phyloP scores from a whole-genome alignment of 495 filamentous ascomycete genomes.

The Pseudotulostoma volvatum region DNA sequence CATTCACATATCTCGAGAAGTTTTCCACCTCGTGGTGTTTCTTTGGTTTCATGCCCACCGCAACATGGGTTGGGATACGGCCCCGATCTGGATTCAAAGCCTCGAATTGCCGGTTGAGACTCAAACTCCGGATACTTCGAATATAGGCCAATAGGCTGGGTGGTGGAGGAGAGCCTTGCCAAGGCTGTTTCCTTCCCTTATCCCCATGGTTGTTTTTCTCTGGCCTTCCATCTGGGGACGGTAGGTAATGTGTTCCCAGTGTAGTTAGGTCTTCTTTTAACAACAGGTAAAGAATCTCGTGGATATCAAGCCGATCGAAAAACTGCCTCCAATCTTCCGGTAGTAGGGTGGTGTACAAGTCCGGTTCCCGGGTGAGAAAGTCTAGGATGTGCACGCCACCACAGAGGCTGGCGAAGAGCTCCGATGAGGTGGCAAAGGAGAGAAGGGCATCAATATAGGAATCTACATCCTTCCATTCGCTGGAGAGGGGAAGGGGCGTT shows the following conservation, averaged over 20 bases:
- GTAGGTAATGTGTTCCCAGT: not conserved
- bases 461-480: conserved; percentile 41
- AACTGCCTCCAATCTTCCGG: conserved; percentile 68
- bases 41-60: conserved; percentile 88
- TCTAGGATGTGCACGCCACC: conserved; percentile 92
- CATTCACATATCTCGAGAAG: conserved; percentile 45
- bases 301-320: conserved; percentile 49
- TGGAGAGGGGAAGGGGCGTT: conserved; percentile 39
- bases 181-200: conserved; percentile 18
- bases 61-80: conserved; percentile 49
- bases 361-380: conserved; percentile 76
- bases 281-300: conserved; percentile 61
- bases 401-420: conserved; percentile 72
- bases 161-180: conserved; percentile 42
- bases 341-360: conserved; percentile 57
- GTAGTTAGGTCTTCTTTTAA: conserved; percentile 51
- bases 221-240: not conserved
- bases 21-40: conserved; percentile 79
- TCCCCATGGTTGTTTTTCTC: not conserved
- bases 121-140: conserved; percentile 50
- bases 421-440: conserved; percentile 52
- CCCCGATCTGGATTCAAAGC: conserved; percentile 14
- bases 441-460: conserved; percentile 67
- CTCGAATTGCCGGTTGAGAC: conserved; percentile 44
- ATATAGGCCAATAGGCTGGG: conserved; percentile 57